Evolutionary conservation across 805 yeast species (phyloP).

Genomic region (Saccharomycopsis schoenii): DNA sequence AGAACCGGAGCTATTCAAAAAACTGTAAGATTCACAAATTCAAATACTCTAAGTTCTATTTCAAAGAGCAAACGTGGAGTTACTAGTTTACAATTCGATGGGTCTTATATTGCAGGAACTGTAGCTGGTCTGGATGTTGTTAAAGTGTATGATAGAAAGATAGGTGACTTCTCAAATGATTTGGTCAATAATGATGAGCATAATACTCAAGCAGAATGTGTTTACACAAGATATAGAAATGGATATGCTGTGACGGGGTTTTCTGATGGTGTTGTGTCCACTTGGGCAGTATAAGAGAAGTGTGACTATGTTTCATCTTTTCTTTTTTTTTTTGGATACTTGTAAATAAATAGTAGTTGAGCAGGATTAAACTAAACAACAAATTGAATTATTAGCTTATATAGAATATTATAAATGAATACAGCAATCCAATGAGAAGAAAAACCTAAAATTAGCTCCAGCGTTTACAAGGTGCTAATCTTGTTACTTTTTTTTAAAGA

Average conservation of each 20-base stretch:
- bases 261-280: slow-evolving; percentile 46
- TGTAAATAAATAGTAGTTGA: neutral
- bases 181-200: slow-evolving; percentile 28
- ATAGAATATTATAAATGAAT: neutral
- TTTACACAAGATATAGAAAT: slow-evolving; percentile 42
- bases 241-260: slow-evolving; percentile 64
- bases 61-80: slow-evolving; percentile 19
- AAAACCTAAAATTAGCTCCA: no score
- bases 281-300: slow-evolving; percentile 44
- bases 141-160: slow-evolving; percentile 48
- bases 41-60: slow-evolving; percentile 22
- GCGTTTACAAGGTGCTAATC: neutral
- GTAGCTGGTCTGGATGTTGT: slow-evolving; percentile 36
- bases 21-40: slow-evolving; percentile 50
- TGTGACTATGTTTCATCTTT: neutral
- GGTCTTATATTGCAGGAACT: slow-evolving; percentile 43
- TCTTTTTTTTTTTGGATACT: neutral
- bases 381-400: neutral
- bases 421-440: neutral
- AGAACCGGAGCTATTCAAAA: slow-evolving; percentile 55
- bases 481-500: neutral
- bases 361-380: neutral
- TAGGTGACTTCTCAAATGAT: slow-evolving; percentile 46
- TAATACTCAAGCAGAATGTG: slow-evolving; percentile 26
- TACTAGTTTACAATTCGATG: slow-evolving; percentile 48